phyloP scores from a whole-genome alignment of 768 basidiomycete species.

The Amanita fuliginea region DNA sequence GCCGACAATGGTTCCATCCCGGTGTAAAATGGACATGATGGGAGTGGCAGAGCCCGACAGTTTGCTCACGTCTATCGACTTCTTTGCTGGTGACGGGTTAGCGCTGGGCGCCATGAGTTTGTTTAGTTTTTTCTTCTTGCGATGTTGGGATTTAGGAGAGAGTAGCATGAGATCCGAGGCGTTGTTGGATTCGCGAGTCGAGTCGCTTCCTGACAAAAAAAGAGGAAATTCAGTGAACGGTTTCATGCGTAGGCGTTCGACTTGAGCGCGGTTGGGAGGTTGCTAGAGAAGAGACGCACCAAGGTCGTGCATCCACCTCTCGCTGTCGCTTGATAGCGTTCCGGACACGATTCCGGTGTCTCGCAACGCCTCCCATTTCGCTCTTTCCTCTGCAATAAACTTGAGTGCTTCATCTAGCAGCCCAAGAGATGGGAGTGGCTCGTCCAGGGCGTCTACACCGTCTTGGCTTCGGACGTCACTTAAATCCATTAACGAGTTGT shows the following conservation, averaged over 20 bases:
- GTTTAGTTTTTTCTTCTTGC: constrained; percentile 6
- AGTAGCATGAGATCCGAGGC: constrained; percentile 2
- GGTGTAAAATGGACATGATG: constrained; percentile 3
- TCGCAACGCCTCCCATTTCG: constrained; percentile 39
- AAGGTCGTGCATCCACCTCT: constrained; percentile 26
- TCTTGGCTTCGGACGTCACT: neutral
- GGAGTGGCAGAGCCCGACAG: neutral
- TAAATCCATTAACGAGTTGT: neutral
- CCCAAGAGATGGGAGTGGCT: constrained; percentile 50
- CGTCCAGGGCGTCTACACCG: constrained; percentile 16
- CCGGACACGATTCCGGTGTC: constrained; percentile 15
- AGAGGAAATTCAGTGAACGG: neutral
- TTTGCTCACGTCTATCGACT: neutral
- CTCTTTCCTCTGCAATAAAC: constrained; percentile 67
- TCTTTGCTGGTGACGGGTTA: constrained; percentile 6
- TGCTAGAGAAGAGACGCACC: constrained; percentile 18
- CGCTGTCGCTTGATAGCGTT: constrained; percentile 2
- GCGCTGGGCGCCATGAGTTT: constrained; percentile 7
- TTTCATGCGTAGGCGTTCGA: constrained; percentile 5
- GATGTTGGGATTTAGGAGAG: neutral
- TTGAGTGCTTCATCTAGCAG: constrained; percentile 61
- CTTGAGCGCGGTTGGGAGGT: constrained; percentile 1
- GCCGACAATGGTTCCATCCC: constrained; percentile 3
- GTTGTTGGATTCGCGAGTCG: neutral
- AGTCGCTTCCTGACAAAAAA: constrained; percentile 3